Percentiles rank a stretch among this genome's conserved stretches.
Conservation (phyloP, 2,329 filamentous ascomycete genomes). For the Fusarium anguioides region DNA sequence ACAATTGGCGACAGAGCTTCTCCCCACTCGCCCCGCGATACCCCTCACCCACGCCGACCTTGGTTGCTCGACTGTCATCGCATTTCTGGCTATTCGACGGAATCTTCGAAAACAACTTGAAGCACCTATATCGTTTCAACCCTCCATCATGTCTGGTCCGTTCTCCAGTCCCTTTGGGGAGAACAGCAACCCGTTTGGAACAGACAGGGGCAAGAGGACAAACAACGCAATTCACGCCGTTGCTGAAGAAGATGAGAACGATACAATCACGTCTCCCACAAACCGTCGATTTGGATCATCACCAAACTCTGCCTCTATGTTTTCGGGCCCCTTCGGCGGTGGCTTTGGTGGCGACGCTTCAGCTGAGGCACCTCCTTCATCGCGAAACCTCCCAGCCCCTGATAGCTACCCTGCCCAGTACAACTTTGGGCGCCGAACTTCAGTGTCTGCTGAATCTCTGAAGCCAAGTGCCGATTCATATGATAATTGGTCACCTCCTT, state of each 20-base stretch:
- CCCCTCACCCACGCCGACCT: constrained; percentile 77
- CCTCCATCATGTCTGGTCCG: constrained; percentile 73
- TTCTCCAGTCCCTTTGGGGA: constrained; percentile 80
- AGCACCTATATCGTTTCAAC: not conserved
- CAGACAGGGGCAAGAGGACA: constrained; percentile 36
- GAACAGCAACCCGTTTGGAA: constrained; percentile 56
- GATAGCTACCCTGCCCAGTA: constrained; percentile 91
- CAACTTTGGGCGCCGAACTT: constrained; percentile 91
- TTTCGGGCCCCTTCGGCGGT: constrained; percentile 63
- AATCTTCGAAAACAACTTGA: constrained; percentile 2
- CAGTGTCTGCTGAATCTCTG: constrained; percentile 95
- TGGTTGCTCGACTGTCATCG: constrained; percentile 67
- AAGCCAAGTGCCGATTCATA: constrained; percentile 86
- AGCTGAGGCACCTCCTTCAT: constrained; percentile 58
- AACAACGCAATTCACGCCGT: constrained; percentile 61
- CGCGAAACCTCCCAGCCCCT: constrained; percentile 63
- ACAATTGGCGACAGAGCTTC: constrained; percentile 67
- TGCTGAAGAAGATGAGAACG: constrained; percentile 87
- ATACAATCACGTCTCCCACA: constrained; percentile 80
- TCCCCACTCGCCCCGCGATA: constrained; percentile 69
- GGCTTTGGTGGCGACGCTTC: constrained; percentile 58
- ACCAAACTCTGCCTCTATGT: constrained; percentile 52
- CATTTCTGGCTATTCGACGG: constrained; percentile 18
- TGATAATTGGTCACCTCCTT: constrained; percentile 91
- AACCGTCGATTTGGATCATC: constrained; percentile 65